These are phyloP conservation scores for Sophora flavescens DNA, from an alignment of 306 rosid species.

Conservation along the genomic window DNA sequence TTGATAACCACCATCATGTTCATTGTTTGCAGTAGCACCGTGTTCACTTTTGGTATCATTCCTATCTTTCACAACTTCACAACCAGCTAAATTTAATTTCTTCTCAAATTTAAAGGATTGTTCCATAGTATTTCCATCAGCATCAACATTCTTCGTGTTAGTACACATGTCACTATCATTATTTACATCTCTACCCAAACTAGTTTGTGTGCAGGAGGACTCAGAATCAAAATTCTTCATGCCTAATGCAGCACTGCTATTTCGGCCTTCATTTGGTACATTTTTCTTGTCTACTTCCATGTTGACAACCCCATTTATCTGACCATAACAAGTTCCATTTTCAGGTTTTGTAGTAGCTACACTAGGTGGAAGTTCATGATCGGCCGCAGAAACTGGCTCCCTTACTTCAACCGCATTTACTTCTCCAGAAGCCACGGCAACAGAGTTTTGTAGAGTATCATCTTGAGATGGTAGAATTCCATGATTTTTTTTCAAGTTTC, in stretches of 20 bases:
- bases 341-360: conserved; percentile 50
- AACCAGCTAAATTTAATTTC: conserved; percentile 44
- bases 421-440: conserved; percentile 52
- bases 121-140: conserved; percentile 53
- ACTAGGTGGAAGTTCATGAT: conserved; percentile 50
- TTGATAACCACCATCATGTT: conserved; percentile 53
- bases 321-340: conserved; percentile 53
- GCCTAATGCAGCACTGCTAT: conserved; percentile 60
- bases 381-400: conserved; percentile 51
- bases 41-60: conserved; percentile 42
- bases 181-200: conserved; percentile 78
- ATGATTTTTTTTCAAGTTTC: conserved; percentile 53
- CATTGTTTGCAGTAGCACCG: conserved; percentile 48
- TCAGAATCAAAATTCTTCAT: conserved; percentile 62
- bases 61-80: conserved; percentile 54
- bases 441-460: conserved; percentile 44
- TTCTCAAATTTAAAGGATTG: conserved; percentile 57
- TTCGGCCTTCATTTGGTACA: conserved; percentile 57
- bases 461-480: conserved; percentile 53
- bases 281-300: conserved; percentile 56
- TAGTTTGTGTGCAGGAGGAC: conserved; percentile 64
- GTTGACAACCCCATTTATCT: conserved; percentile 63
- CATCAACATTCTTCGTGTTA: conserved; percentile 53
- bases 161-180: conserved; percentile 66
- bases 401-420: conserved; percentile 49